Percentiles rank a stretch among this genome's conserved stretches.
Conservation (phyloP, 192 early-diverging fungal genomes). For the Chytriomyces sp. region DNA sequence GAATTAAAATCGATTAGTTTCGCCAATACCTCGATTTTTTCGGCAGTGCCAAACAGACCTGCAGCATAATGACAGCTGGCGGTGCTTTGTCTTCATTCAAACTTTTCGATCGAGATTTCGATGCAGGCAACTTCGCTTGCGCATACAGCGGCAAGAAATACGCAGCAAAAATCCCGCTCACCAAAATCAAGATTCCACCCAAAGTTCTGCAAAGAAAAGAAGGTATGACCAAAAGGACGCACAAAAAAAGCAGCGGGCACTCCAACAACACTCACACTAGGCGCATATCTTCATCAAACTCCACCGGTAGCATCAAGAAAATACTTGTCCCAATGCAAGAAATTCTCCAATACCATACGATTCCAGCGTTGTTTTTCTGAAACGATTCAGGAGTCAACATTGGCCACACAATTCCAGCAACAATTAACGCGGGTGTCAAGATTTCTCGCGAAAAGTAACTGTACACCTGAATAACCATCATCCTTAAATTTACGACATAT, state of each 20-base stretch:
- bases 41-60: background rate
- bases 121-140: constrained; percentile 13
- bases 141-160: constrained; percentile 35
- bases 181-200: constrained; percentile 44
- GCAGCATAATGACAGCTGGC: constrained; percentile 6
- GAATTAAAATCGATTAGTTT: too few species aligned
- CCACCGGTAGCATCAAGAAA: constrained; percentile 89
- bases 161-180: constrained; percentile 37
- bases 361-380: constrained; percentile 46
- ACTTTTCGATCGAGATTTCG: background rate
- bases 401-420: constrained; percentile 71
- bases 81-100: background rate
- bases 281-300: constrained; percentile 73
- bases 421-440: constrained; percentile 66
- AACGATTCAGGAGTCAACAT: constrained; percentile 59
- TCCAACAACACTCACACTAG: constrained; percentile 57
- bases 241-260: background rate
- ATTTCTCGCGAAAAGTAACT: constrained; percentile 83
- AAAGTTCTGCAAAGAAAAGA: constrained; percentile 21
- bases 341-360: constrained; percentile 70
- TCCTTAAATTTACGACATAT: background rate
- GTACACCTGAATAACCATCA: constrained; percentile 59
- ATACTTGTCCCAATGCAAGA: constrained; percentile 75
- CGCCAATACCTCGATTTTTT: too few species aligned
- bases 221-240: background rate